Evolutionary conservation across 1,284 basidiomycete genomes (phyloP).

Genomic region (Leccinum solheimii): DNA sequence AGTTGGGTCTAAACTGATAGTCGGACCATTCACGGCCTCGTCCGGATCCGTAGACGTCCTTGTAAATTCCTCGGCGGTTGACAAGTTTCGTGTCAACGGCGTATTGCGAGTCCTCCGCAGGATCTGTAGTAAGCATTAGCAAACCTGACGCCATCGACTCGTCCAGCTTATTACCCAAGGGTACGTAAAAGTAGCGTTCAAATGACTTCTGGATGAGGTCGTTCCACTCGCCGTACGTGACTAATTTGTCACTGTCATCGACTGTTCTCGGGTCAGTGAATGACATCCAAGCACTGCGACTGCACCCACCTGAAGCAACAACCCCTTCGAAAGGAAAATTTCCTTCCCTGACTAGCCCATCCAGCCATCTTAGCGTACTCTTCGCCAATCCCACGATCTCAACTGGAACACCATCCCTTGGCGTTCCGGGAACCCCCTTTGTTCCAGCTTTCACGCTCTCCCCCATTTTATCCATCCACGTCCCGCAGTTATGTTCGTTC

Average conservation of each 20-base stretch:
- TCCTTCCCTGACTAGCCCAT: conserved; percentile 61
- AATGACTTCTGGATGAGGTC: conserved; percentile 85
- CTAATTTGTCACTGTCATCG: conserved; percentile 64
- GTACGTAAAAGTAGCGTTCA: conserved; percentile 90
- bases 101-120: conserved; percentile 72
- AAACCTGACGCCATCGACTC: background rate
- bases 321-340: conserved; percentile 93
- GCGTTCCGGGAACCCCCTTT: conserved; percentile 92
- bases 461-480: conserved; percentile 99
- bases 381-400: conserved; percentile 95
- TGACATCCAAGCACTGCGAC: background rate
- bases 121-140: conserved; percentile 46
- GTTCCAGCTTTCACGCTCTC: conserved; percentile 89
- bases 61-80: conserved; percentile 95
- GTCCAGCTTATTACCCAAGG: conserved; percentile 53
- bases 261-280: conserved; percentile 48
- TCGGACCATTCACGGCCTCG: conserved; percentile 90
- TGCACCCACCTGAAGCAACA: conserved; percentile 66
- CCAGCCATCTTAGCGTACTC: conserved; percentile 90
- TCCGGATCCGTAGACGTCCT: conserved; percentile 94
- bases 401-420: conserved; percentile 92
- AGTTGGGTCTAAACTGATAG: conserved; percentile 93
- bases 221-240: conserved; percentile 92
- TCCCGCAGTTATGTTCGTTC: conserved; percentile 82
- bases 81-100: conserved; percentile 71